phyloP scores from a whole-genome alignment of 352 stramenopile genomes.

The Globisporangium irregulare region DNA sequence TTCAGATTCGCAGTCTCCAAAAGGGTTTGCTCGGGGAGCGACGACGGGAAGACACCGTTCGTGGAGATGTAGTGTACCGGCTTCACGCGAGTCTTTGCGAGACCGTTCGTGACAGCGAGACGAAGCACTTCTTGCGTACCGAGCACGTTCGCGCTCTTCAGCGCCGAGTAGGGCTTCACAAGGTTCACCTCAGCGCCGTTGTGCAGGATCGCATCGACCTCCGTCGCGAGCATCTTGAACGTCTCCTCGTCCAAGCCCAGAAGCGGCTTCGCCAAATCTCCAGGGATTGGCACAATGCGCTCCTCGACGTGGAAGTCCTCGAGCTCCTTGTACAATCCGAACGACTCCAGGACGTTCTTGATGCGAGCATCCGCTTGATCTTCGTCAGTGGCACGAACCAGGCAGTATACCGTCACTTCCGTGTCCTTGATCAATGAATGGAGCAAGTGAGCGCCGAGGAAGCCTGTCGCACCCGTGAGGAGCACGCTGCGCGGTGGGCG shows the following conservation, averaged over 20 bases:
- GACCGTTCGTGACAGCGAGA: slow-evolving; percentile 77
- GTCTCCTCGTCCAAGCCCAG: slow-evolving; percentile 74
- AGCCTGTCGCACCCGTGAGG: slow-evolving; percentile 90
- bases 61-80: slow-evolving; percentile 89
- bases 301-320: slow-evolving; percentile 67
- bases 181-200: slow-evolving; percentile 92
- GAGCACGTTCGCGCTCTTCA: slow-evolving; percentile 89
- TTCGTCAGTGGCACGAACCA: slow-evolving; percentile 66
- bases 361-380: slow-evolving; percentile 53
- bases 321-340: slow-evolving; percentile 45
- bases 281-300: slow-evolving; percentile 56
- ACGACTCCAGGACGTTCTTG: slow-evolving; percentile 52
- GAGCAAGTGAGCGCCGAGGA: slow-evolving; percentile 85
- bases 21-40: slow-evolving; percentile 27
- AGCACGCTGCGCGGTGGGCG: slow-evolving; percentile 78
- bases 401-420: slow-evolving; percentile 74
- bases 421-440: slow-evolving; percentile 73
- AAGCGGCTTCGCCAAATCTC: slow-evolving; percentile 80
- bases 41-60: slow-evolving; percentile 87
- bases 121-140: slow-evolving; percentile 88
- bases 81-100: slow-evolving; percentile 78
- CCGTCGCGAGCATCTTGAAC: slow-evolving; percentile 87
- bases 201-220: slow-evolving; percentile 90
- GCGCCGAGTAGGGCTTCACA: slow-evolving; percentile 86
- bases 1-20: slow-evolving; percentile 54